phyloP scores from a whole-genome alignment of 495 filamentous ascomycete genomes.

The Lasiosphaeriaceae sp. region DNA sequence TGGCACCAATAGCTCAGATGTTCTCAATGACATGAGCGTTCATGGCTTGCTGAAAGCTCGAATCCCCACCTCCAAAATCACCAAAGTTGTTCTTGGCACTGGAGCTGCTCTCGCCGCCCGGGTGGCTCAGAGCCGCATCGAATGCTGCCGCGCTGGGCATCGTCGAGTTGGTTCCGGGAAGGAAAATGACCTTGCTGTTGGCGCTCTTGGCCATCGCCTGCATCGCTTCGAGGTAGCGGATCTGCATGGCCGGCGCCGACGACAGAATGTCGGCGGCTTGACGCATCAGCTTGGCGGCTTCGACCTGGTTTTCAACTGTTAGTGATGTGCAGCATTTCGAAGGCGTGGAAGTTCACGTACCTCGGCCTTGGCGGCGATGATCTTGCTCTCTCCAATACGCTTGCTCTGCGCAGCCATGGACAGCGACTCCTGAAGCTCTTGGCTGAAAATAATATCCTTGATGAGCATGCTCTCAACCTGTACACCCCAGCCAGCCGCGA shows the following conservation, averaged over 20 bases:
- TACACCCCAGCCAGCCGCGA: slow-evolving; percentile 90
- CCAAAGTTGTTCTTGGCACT: slow-evolving; percentile 14
- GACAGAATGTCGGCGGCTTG: slow-evolving; percentile 95
- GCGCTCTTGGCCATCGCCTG: slow-evolving; percentile 97
- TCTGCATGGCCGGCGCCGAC: slow-evolving; percentile 96
- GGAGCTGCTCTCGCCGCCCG: slow-evolving; percentile 15
- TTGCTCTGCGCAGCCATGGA: slow-evolving; percentile 99
- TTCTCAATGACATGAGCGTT: slow-evolving; percentile 84
- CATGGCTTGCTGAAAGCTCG: slow-evolving; percentile 74
- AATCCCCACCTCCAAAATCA: slow-evolving; percentile 48
- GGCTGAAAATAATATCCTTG: slow-evolving; percentile 98
- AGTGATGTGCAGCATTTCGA: background rate
- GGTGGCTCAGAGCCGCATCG: slow-evolving; percentile 27
- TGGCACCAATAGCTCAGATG: slow-evolving; percentile 53
- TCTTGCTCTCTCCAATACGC: slow-evolving; percentile 96
- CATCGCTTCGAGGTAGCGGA: slow-evolving; percentile 98
- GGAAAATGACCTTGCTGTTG: slow-evolving; percentile 95
- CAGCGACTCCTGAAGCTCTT: slow-evolving; percentile 93
- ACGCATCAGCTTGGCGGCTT: slow-evolving; percentile 94
- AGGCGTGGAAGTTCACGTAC: background rate
- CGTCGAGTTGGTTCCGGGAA: slow-evolving; percentile 64
- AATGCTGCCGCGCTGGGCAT: slow-evolving; percentile 51
- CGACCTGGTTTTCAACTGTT: slow-evolving; percentile 49
- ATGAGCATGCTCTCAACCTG: slow-evolving; percentile 97
- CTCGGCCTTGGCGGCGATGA: slow-evolving; percentile 94